phyloP scores from a whole-genome alignment of 2,329 filamentous ascomycete genomes.

The Didymella exigua region DNA sequence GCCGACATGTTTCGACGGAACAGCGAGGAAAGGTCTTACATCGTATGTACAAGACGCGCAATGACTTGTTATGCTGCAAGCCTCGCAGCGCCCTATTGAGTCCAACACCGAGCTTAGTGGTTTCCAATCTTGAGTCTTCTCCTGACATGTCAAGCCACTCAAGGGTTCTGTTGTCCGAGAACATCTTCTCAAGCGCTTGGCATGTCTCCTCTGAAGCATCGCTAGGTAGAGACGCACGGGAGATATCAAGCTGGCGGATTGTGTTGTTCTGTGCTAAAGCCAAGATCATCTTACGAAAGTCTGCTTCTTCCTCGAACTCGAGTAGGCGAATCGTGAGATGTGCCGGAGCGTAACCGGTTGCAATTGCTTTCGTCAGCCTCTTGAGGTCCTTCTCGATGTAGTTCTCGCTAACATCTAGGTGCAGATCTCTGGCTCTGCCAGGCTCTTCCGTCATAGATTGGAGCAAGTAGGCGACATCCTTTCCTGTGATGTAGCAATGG shows the following conservation, averaged over 20 bases:
- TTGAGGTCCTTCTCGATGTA: constrained; percentile 60
- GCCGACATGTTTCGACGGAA: too few species aligned
- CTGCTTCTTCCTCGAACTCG: constrained; percentile 69
- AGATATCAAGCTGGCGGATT: constrained; percentile 69
- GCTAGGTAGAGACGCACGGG: constrained; percentile 70
- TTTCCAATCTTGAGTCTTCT: constrained; percentile 73
- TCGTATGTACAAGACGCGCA: constrained; percentile 68
- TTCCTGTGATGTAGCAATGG: constrained; percentile 69
- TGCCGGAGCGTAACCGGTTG: constrained; percentile 61
- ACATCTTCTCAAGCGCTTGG: constrained; percentile 65
- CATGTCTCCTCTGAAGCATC: constrained; percentile 72
- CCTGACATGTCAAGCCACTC: constrained; percentile 73
- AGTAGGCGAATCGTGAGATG: constrained; percentile 70
- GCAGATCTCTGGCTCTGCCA: constrained; percentile 61
- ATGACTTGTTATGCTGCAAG: constrained; percentile 65
- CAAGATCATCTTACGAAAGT: constrained; percentile 67
- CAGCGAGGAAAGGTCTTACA: constrained; percentile 31
- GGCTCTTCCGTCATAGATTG: constrained; percentile 63
- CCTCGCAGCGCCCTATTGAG: constrained; percentile 70
- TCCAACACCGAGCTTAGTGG: constrained; percentile 70
- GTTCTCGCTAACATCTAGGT: constrained; percentile 71
- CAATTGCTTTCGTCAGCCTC: constrained; percentile 59
- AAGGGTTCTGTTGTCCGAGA: constrained; percentile 69
- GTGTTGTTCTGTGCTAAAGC: constrained; percentile 68
- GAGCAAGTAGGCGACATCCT: constrained; percentile 68